Evolutionary conservation across 768 basidiomycete species (phyloP), one percentile per base, ranked within the genome.

Genomic region (Podaxis rugospora): DNA sequence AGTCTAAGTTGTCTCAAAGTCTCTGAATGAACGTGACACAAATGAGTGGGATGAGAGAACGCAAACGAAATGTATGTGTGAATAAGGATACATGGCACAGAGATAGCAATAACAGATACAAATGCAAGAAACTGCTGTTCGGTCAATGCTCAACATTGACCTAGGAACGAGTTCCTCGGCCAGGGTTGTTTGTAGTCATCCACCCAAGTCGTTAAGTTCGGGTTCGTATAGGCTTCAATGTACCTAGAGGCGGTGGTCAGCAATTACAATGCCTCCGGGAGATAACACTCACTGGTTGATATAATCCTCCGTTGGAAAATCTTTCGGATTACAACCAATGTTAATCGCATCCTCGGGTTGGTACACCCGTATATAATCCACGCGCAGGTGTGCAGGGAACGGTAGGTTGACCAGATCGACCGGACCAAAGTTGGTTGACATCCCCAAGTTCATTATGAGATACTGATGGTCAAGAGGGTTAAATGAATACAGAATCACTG

Each of bases 361-460:
- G 69, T 93, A 94, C 0, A 93, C 88, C 40, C 91, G 80, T 62
- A 82, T 74, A 62, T 80, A 81, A 64, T 82, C 81, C 13, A 83
- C 69, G 50, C 66, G 68, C 78, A 81, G 75, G 46, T 72, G 72
- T 1, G 72, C 70, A n/a, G 94, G 93, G 75, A 92, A 93, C 5
- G 78, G 75, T 13, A 95, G 76, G 61, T 87, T 75, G 2, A 76
- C 72, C 55, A 90, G 81, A 71, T 96, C 87, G 28, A 94, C 83
- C 4, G 73, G 65, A 10, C 86, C 88, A 67, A 97, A 97, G 70
- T 85, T 89, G 62, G 76, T 73, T 5, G 92, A 94, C 72, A 96
- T 85, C 59, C 93, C 94, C 64, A 94, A 74, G 71, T 95, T 94
- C 65, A 81, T 76, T 63, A 96, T 85, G 64, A 97, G 74, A 68